Evolutionary conservation across 148 eudicot species (phyloP), one percentile per base, ranked within the genome.

Genomic region (Heliamphora exappendiculata): DNA sequence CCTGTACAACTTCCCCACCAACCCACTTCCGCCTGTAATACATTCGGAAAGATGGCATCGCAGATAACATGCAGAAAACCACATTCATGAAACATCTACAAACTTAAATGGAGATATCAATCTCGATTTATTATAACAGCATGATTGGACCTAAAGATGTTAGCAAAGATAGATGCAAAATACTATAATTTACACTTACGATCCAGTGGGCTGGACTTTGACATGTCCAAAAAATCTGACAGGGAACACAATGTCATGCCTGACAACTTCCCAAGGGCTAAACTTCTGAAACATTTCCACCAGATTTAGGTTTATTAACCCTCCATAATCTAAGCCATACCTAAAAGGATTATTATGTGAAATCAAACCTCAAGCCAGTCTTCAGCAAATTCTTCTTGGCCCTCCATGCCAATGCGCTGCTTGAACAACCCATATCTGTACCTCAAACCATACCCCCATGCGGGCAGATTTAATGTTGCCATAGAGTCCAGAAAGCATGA

Each of bases 381-480:
- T 82, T 96, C 98, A 29, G 98, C 93, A 78, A 77, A 59, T 84
- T 93, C 99, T 82, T 89, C 93, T 83, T 93, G 98, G 73, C 97
- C 97, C 50, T 84, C 89, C 75, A 87, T 91, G 80, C 91, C 81
- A 76, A 96, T 89, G 75, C 51, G 81, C 86, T 95, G 99, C 91
- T 95, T 93, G 87, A 95, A 95, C 66, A 96, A 91, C 13, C 98
- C 99, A 78, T 96, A 88, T 82, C 91, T 88, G 83, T 96, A 96
- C 73, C 99, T 91, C 85, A 96, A 79, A 80, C 99, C 99, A 84
- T 96, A 96, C 2, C 99, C 98, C 98, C 99, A 93, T 41, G 99
- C 98, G 71, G 98, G 99, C 73, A 93, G 85, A 82, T 89, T 96
- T 78, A 96, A 78, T 3, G 99, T 96, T 70, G 98, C 99, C 99